phyloP scores from a whole-genome alignment of 805 yeast genomes.

The Blastobotrys peoriensis region DNA sequence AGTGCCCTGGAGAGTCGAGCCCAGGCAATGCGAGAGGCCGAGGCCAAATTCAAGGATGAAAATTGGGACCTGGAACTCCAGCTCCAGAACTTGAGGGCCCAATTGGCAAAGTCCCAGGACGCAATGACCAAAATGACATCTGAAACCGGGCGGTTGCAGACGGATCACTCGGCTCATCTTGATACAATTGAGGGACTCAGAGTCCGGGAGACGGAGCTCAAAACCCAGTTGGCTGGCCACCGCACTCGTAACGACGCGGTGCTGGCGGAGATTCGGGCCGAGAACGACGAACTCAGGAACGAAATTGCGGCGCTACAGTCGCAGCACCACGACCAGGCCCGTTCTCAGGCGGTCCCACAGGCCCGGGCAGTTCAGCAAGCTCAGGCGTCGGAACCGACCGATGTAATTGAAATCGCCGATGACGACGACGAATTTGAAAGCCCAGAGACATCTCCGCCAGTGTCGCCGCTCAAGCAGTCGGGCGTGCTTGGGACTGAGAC shows the following conservation, averaged over 20 bases:
- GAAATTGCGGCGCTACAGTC: conserved; percentile 22
- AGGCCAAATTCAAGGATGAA: conserved; percentile 27
- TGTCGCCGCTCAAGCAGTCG: conserved; percentile 31
- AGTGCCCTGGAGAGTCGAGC: conserved; percentile 19
- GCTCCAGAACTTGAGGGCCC: conserved; percentile 26
- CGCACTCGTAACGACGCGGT: conserved; percentile 23
- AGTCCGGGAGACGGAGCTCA: conserved; percentile 25
- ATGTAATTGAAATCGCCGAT: conserved; percentile 10
- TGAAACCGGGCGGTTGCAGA: conserved; percentile 20
- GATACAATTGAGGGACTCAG: conserved; percentile 27
- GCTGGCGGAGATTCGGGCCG: conserved; percentile 15
- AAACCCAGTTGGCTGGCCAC: conserved; percentile 19
- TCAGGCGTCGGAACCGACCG: no score
- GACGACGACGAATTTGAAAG: conserved; percentile 19
- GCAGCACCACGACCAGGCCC: no score
- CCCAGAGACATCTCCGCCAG: conserved; percentile 27
- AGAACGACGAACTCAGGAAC: conserved; percentile 20
- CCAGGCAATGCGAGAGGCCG: conserved; percentile 19
- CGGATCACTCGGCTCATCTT: conserved; percentile 20
- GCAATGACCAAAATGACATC: conserved; percentile 21
- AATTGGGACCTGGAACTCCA: conserved; percentile 34
- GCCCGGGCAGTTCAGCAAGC: no score
- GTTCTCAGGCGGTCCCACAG: no score
- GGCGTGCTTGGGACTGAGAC: conserved; percentile 57
- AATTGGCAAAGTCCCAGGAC: conserved; percentile 21